phyloP scores from a whole-genome alignment of 2,329 filamentous ascomycete genomes.

The Verticillium tricorpus region DNA sequence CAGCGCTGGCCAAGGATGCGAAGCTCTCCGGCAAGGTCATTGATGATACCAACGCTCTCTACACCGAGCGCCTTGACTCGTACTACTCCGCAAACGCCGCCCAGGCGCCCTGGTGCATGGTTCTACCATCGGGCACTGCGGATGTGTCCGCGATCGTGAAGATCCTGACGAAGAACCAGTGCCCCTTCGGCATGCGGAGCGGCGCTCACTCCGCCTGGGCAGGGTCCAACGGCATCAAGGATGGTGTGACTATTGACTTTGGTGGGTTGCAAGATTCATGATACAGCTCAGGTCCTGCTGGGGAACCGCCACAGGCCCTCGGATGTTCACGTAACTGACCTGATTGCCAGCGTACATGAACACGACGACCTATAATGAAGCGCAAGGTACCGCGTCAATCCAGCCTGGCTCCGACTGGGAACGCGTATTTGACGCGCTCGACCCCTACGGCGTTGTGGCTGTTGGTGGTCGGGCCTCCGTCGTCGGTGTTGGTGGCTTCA shows the following conservation, averaged over 20 bases:
- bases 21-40: slow-evolving; percentile 14
- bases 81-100: slow-evolving; percentile 11
- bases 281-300: background rate
- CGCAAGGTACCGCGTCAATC: slow-evolving; percentile 21
- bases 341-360: slow-evolving; percentile 20
- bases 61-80: slow-evolving; percentile 4
- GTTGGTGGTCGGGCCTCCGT: slow-evolving; percentile 17
- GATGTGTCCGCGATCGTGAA: slow-evolving; percentile 3
- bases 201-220: slow-evolving; percentile 7
- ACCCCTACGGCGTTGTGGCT: slow-evolving; percentile 12
- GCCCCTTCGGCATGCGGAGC: slow-evolving; percentile 5
- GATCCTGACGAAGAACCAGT: slow-evolving; percentile 2
- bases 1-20: slow-evolving; percentile 13
- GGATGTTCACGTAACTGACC: background rate
- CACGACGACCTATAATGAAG: slow-evolving; percentile 21
- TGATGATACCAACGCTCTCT: slow-evolving; percentile 1
- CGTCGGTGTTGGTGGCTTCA: slow-evolving; percentile 21
- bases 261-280: slow-evolving; percentile 13
- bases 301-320: background rate
- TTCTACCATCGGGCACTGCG: slow-evolving; percentile 3
- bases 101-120: slow-evolving; percentile 7
- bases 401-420: slow-evolving; percentile 20
- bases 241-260: slow-evolving; percentile 10
- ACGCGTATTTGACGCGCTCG: slow-evolving; percentile 16
- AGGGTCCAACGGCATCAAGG: slow-evolving; percentile 6